These are phyloP conservation scores for Hortaea sp. DNA, from an alignment of 2,329 filamentous ascomycete genomes.

Conservation along the genomic window DNA sequence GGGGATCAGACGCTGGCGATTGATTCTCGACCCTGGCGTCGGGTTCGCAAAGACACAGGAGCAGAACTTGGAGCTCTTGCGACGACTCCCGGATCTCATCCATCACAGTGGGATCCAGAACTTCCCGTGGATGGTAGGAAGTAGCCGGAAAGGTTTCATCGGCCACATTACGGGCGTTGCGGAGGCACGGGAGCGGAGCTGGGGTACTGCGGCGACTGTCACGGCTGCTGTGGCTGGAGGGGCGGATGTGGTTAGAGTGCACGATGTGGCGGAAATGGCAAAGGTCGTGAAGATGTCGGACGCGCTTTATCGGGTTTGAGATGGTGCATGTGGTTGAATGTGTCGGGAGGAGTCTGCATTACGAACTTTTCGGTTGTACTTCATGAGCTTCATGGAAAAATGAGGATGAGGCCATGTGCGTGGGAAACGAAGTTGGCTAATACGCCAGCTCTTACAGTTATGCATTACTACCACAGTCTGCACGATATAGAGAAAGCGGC, in stretches of 20 bases:
- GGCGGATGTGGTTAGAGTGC: constrained; percentile 83
- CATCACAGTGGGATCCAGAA: constrained; percentile 54
- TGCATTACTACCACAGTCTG: background rate
- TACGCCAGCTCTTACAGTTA: background rate
- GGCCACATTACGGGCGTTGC: constrained; percentile 69
- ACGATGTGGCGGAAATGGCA: constrained; percentile 80
- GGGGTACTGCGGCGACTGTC: constrained; percentile 83
- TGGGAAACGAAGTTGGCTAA: background rate
- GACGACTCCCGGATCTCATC: constrained; percentile 57
- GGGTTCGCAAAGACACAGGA: constrained; percentile 79
- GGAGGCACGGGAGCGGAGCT: constrained; percentile 59
- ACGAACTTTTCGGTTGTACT: no score
- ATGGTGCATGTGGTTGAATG: no score
- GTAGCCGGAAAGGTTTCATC: constrained; percentile 83
- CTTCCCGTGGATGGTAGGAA: constrained; percentile 80
- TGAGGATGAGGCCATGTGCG: no score
- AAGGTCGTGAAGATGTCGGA: constrained; percentile 80
- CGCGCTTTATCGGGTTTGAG: constrained; percentile 48
- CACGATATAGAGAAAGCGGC: background rate
- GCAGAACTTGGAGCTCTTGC: constrained; percentile 74
- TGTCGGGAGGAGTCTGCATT: no score
- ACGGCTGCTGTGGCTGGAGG: constrained; percentile 77
- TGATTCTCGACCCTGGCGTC: constrained; percentile 86
- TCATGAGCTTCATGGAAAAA: no score
- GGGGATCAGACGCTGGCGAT: constrained; percentile 83